Evolutionary conservation across 192 early-diverging fungal genomes (phyloP).

Genomic region (Backusella luteola): DNA sequence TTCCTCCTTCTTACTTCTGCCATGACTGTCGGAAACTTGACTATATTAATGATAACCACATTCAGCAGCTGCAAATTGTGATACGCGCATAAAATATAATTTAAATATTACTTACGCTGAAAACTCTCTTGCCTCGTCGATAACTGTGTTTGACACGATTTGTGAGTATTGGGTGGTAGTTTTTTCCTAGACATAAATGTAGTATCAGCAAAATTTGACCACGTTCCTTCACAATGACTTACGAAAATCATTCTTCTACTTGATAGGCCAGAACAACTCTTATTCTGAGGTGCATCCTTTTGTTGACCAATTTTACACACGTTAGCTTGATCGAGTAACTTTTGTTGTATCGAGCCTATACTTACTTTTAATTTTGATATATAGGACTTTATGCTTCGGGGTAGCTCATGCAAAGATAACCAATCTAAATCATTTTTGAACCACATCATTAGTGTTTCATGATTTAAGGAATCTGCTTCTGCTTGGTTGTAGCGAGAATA

Average conservation of each 20-base stretch:
- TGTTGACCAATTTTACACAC: conserved; percentile 4
- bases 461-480: conserved; percentile 9
- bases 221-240: background rate
- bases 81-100: conserved; percentile 9
- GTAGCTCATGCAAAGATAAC: conserved; percentile 5
- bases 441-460: background rate
- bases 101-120: conserved; percentile 11
- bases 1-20: conserved; percentile 13
- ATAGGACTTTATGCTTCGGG: conserved; percentile 5
- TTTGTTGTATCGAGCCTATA: conserved; percentile 4
- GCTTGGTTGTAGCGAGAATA: conserved; percentile 11
- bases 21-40: background rate
- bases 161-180: background rate
- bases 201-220: background rate
- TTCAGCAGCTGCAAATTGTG: conserved; percentile 8
- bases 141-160: conserved; percentile 6
- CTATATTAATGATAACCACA: conserved; percentile 9
- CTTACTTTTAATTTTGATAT: conserved; percentile 10
- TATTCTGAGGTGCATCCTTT: background rate
- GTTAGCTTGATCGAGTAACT: conserved; percentile 3
- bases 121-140: conserved; percentile 10
- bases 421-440: conserved; percentile 5
- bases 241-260: conserved; percentile 13
- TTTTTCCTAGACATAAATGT: conserved; percentile 13
- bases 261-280: background rate